These are phyloP conservation scores for Fusarium pseudoanthophilum DNA, from an alignment of 2,329 filamentous ascomycete genomes.

Conservation along the genomic window DNA sequence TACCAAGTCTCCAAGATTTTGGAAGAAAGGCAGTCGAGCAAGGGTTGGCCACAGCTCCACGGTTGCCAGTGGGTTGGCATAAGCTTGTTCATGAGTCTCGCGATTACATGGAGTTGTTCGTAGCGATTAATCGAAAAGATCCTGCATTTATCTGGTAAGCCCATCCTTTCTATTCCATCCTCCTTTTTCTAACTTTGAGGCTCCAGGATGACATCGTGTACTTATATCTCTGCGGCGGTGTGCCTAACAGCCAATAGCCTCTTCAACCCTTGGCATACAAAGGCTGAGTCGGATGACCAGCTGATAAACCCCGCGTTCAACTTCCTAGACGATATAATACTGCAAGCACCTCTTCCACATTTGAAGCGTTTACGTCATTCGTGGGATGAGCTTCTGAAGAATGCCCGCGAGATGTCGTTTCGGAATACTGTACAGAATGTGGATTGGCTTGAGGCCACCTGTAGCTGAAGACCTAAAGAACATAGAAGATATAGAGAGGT, in stretches of 20 bases:
- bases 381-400: background rate
- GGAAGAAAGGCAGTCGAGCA: background rate
- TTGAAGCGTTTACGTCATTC: background rate
- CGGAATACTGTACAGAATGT: background rate
- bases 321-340: background rate
- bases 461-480: rapidly evolving
- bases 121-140: background rate
- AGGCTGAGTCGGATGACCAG: background rate
- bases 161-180: no score
- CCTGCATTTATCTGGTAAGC: background rate
- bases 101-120: constrained; percentile 4
- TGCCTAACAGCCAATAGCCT: constrained; percentile 4
- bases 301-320: background rate
- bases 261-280: background rate
- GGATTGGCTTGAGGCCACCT: background rate
- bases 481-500: no score
- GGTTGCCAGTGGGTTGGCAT: constrained; percentile 4
- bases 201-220: constrained; percentile 4
- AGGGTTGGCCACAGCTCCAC: background rate
- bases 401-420: background rate
- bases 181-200: background rate
- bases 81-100: constrained; percentile 12
- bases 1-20: background rate
- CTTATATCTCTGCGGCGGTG: background rate
- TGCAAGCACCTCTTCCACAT: background rate